Evolutionary conservation across 257 asterid genomes (phyloP), one percentile per base, ranked within the genome.

Genomic region (Nicotiana obtusifolia): DNA sequence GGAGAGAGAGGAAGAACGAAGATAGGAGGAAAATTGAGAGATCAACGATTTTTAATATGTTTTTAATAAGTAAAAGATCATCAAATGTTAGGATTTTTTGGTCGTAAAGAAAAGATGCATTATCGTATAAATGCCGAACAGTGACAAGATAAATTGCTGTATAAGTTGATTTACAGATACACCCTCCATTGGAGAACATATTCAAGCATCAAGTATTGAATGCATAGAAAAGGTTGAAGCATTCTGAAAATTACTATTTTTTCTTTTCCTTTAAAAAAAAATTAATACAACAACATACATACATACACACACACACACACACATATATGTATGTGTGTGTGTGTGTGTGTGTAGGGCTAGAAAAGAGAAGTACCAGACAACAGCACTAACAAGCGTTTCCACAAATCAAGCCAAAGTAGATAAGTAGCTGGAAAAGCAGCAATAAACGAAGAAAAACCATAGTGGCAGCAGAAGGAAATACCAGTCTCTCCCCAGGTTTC

Each of bases 401-500:
- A 49, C 56, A 44, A 3, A 71, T 71, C 26, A 24, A 73, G 41
- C 61, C 44, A 24, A 49, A 73, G 41, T 7, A 73, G 11, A 24
- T 14, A 71, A 71, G 78, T 49, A 47, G 41, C 10, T 73, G 24
- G 57, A 57, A 47, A 62, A 49, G 33, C 62, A 73, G 33, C 41
- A 75, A 75, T 49, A 73, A 49, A 53, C 41, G 8, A 75, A 47
- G 41, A 26, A 44, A 71, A 64, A 14, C 5, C n/a, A 44, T 44
- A 71, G 78, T 11, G 62, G 62, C 41, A 75, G 57, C 44, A 30
- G 69, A 80, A 64, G 52, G 83, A 82, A 78, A 44, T 87, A 94
- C 98, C 97, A 95, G 92, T 85, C 84, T 94, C 90, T 95, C 99
- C 86, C 97, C 97, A 65, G 97, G 98, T 88, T 89, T 91, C 97